Conservation (phyloP, 2,329 filamentous ascomycete genomes). For the Fusarium circinatum region DNA sequence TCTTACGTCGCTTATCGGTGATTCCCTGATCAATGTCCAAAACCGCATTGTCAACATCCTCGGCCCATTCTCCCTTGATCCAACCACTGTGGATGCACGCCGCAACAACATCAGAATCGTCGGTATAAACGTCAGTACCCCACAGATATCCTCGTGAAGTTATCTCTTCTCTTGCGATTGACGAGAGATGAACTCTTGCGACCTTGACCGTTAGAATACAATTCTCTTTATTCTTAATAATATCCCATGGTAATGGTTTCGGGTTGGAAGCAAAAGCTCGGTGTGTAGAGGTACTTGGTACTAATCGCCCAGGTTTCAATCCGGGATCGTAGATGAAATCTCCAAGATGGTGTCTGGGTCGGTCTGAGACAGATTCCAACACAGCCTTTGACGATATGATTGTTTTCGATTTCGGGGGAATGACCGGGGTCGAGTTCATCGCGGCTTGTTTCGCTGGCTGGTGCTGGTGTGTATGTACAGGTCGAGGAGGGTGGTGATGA, state of each 20-base stretch:
- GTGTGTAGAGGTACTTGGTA: conserved; percentile 53
- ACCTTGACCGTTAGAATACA: conserved; percentile 92
- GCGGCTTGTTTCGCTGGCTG: conserved; percentile 40
- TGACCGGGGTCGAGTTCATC: conserved; percentile 39
- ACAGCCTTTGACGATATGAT: conserved; percentile 76
- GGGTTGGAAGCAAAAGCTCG: conserved; percentile 66
- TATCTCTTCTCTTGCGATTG: conserved; percentile 81
- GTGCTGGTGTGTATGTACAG: conserved; percentile 40
- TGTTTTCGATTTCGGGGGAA: conserved; percentile 70
- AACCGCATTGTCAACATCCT: conserved; percentile 77
- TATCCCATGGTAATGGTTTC: conserved; percentile 78
- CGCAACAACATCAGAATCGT: conserved; percentile 93
- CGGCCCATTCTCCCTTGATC: conserved; percentile 87
- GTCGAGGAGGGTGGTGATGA: conserved; percentile 60
- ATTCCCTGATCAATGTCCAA: conserved; percentile 63
- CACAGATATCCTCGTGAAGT: conserved; percentile 83
- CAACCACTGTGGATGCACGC: conserved; percentile 94
- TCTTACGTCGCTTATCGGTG: conserved; percentile 49
- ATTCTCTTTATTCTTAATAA: conserved; percentile 80
- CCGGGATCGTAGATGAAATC: conserved; percentile 82
- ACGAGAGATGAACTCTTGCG: conserved; percentile 78
- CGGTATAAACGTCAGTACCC: conserved; percentile 95
- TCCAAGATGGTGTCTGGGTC: conserved; percentile 83
- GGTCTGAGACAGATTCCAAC: conserved; percentile 74
- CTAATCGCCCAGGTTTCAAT: conserved; percentile 64